A percentile compares a stretch with the other conserved stretches of the same genome.
Conservation (phyloP, 441 rosid genomes). For the Adansonia gregorii region DNA sequence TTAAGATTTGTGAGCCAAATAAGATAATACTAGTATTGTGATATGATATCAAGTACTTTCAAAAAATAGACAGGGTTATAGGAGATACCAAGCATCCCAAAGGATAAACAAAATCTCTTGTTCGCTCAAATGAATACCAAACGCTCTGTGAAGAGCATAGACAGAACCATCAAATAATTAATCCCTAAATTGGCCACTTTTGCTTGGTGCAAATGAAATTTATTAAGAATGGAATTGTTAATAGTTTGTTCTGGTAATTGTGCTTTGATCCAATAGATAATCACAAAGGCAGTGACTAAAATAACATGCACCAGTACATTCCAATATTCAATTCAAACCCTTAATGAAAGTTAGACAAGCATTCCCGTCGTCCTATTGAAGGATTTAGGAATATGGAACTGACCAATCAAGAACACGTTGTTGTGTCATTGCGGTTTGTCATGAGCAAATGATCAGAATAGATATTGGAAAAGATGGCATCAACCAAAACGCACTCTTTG, state of each 20-base stretch:
- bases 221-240: not conserved
- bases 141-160: too few relatives aligned
- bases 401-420: constrained; percentile 1
- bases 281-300: not conserved
- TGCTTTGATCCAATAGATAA: not conserved
- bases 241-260: not conserved
- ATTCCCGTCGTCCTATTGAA: not conserved
- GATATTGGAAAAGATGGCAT: not conserved
- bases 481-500: not conserved
- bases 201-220: too few relatives aligned
- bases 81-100: too few relatives aligned
- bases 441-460: not conserved
- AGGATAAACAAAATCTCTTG: too few relatives aligned
- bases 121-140: too few relatives aligned
- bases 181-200: too few relatives aligned
- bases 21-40: too few relatives aligned
- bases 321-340: not conserved
- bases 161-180: too few relatives aligned
- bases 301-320: too few relatives aligned
- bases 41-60: too few relatives aligned
- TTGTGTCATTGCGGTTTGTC: constrained; percentile 12
- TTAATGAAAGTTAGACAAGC: not conserved
- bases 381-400: not conserved
- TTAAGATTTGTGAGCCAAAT: too few relatives aligned
- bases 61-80: too few relatives aligned